These are phyloP conservation scores for Penicillium sp. DNA, from an alignment of 2,329 filamentous ascomycete species.

Conservation along the genomic window DNA sequence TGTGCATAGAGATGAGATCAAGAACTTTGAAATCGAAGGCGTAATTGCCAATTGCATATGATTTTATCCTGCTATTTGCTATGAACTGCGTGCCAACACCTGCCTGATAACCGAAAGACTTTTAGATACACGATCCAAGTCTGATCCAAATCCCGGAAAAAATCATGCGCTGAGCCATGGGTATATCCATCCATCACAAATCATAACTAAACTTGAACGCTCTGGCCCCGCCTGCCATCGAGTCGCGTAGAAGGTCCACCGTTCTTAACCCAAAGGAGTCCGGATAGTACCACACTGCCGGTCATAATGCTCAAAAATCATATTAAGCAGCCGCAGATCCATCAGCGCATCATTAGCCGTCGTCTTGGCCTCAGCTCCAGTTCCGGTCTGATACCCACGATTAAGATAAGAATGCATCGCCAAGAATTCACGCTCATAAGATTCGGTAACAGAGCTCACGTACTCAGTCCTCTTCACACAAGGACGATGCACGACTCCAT, in stretches of 20 bases:
- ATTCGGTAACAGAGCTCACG: conserved; percentile 37
- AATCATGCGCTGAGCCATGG: background rate
- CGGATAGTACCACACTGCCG: conserved; percentile 37
- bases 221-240: background rate
- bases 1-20: conserved; percentile 2
- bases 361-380: conserved; percentile 30
- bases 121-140: background rate
- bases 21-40: background rate
- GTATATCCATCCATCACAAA: background rate
- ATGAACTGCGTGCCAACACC: background rate
- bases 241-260: background rate
- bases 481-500: background rate
- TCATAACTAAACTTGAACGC: background rate
- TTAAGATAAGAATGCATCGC: conserved; percentile 38
- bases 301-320: conserved; percentile 39
- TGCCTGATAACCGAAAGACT: background rate
- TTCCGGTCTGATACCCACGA: conserved; percentile 22
- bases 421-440: conserved; percentile 38
- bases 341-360: conserved; percentile 36
- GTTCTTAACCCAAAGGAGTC: conserved; percentile 31
- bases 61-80: background rate
- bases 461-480: conserved; percentile 27
- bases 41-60: background rate
- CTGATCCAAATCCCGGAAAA: background rate
- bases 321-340: conserved; percentile 38